Evolutionary conservation across 192 early-diverging fungal species (phyloP).

Genomic region (Obelidium mucronatum): DNA sequence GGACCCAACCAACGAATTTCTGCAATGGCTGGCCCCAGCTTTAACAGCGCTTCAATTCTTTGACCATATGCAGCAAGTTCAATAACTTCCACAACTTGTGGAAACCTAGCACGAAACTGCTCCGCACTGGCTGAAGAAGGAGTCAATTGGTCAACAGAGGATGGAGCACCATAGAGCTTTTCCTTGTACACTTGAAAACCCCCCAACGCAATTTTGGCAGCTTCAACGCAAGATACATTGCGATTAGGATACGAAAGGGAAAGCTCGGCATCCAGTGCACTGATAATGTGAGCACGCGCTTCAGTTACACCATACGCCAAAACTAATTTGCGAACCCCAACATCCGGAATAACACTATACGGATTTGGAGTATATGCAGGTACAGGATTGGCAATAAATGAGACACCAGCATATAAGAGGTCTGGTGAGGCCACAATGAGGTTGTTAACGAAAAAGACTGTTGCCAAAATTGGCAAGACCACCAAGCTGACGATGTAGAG

Average conservation of each 20-base stretch:
- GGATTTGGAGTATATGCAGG: slow-evolving; percentile 16
- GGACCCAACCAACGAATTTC: slow-evolving; percentile 33
- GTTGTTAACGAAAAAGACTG: slow-evolving; percentile 20
- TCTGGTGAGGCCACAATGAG: slow-evolving; percentile 20
- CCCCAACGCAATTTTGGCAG: slow-evolving; percentile 15
- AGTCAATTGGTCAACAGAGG: not conserved
- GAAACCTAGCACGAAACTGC: slow-evolving; percentile 20
- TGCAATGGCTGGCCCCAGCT: slow-evolving; percentile 19
- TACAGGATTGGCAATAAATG: slow-evolving; percentile 23
- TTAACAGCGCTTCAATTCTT: not conserved
- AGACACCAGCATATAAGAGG: slow-evolving; percentile 6
- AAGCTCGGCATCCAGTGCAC: not conserved
- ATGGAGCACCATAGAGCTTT: not conserved
- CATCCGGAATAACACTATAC: slow-evolving; percentile 6
- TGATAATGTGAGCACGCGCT: not conserved
- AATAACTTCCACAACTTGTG: slow-evolving; percentile 30
- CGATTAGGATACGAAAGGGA: slow-evolving; percentile 5
- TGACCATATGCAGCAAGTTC: slow-evolving; percentile 22
- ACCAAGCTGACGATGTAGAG: not conserved
- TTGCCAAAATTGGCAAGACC: not conserved
- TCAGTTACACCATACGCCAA: slow-evolving; percentile 8
- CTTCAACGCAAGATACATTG: slow-evolving; percentile 28
- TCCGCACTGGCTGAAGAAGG: not conserved
- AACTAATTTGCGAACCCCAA: not conserved
- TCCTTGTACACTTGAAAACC: slow-evolving; percentile 13